Base-by-base conservation (phyloP, 2,329 filamentous ascomycete species). In the Epichloe sylvatica region DNA sequence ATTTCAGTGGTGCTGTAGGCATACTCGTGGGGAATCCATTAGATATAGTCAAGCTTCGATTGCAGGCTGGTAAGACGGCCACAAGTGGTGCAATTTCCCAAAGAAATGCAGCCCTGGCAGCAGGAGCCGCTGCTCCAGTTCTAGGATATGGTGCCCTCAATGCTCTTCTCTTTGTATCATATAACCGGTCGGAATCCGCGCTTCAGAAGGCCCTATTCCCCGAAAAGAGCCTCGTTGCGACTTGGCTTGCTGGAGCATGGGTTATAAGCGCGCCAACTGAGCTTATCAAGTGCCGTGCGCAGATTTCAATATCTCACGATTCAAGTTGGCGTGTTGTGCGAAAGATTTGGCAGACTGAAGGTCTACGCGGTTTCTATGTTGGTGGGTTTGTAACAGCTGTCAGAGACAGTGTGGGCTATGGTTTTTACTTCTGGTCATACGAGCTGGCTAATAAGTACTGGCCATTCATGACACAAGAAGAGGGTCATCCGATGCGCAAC, bases 351-450 rank as follows among this genome's bases (percentile, higher is more conserved):
- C 71, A 65, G 36, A 68, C 63, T 1, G 64, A 72, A 48, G 79
- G 83, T 4, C 72, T 87, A 3, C 72, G 74, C 38, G 90, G 89
- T 0, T 66, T 96, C 21, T 96, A 94, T 62, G 76, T 81, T 53
- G 91, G 89, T 19, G 91, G 91, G 19, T 72, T 70, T 0, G 80
- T 96, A 15, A 97, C 91, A 0, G 86, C 84, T 48, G 62, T 91
- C 39, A 76, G 91, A 46, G 91, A 97, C 66, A 83, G 84, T 51
- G 77, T 96, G 49, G 91, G 91, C n/a, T 97, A 96, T 67, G 91
- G 90, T 0, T 96, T 96, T 65, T 97, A 96, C 62, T 97, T 97
- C 65, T 94, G 86, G 85, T 84, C 84, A 1, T 97, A 96, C 61
- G 86, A 94, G 65, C 70, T 90, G 51, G 79, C 75, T 55, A 87